Percentiles rank a stretch among this genome's conserved stretches.
phyloP scores from a whole-genome alignment of 2,329 filamentous ascomycete species.

The Saccharata proteae region DNA sequence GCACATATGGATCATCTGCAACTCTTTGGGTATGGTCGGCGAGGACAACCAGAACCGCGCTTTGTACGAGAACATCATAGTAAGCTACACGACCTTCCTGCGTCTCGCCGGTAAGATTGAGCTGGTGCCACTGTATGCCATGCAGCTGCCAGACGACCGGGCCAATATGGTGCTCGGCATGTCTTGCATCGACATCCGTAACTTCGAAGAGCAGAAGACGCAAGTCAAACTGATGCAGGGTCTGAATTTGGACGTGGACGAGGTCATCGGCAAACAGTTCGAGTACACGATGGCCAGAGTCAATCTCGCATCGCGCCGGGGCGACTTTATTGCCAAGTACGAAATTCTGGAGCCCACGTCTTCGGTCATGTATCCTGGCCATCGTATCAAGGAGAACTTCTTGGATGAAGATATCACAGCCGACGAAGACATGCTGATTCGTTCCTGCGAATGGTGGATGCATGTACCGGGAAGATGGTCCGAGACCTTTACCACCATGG shows the following conservation, averaged over 20 bases:
- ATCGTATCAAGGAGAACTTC: conserved; percentile 58
- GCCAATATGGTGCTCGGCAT: conserved; percentile 61
- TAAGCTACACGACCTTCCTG: conserved; percentile 71
- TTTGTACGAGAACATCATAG: conserved; percentile 62
- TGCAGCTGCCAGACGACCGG: conserved; percentile 54
- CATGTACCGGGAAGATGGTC: conserved; percentile 7
- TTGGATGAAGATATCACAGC: conserved; percentile 26
- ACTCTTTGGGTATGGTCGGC: conserved; percentile 42
- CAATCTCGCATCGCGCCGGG: conserved; percentile 9
- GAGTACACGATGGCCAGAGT: conserved; percentile 9
- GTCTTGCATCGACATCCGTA: conserved; percentile 62
- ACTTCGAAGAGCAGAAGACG: conserved; percentile 50
- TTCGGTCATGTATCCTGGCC: conserved; percentile 38
- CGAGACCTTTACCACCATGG: conserved; percentile 46
- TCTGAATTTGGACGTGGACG: conserved; percentile 59
- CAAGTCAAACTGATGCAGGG: conserved; percentile 65
- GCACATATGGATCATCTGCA: conserved; percentile 54
- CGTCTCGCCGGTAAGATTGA: conserved; percentile 61
- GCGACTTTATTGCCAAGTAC: conserved; percentile 20
- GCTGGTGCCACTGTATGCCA: conserved; percentile 78
- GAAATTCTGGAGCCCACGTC: conserved; percentile 40
- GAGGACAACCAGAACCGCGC: conserved; percentile 27
- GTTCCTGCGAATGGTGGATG: conserved; percentile 26
- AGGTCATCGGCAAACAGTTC: conserved; percentile 47
- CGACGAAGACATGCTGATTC: conserved; percentile 8